These are phyloP conservation scores for Dissoconium aciculare DNA, from an alignment of 2,329 filamentous ascomycete genomes.

Conservation along the genomic window DNA sequence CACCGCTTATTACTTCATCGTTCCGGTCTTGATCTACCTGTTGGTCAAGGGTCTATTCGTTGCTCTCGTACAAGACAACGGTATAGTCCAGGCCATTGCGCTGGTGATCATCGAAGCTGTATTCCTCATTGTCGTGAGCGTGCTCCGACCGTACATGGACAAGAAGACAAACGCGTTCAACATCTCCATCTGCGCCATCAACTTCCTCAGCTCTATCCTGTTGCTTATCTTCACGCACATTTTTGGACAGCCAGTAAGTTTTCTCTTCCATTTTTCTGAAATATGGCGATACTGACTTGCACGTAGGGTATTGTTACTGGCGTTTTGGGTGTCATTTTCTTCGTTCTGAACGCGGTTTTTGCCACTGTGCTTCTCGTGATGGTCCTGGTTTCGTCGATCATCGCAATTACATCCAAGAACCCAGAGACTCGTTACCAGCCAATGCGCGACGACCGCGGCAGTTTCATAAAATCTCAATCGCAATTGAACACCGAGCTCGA, in stretches of 20 bases:
- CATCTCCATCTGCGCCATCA: constrained; percentile 76
- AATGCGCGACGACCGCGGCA: constrained; percentile 90
- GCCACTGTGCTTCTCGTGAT: constrained; percentile 69
- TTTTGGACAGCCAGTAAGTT: constrained; percentile 61
- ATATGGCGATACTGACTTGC: constrained; percentile 4
- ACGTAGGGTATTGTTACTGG: constrained; percentile 58
- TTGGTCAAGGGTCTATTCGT: constrained; percentile 85
- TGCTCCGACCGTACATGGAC: constrained; percentile 93
- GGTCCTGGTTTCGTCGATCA: constrained; percentile 60
- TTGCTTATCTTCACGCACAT: constrained; percentile 76
- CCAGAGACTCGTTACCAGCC: constrained; percentile 89
- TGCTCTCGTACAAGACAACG: constrained; percentile 57
- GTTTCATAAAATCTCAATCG: constrained; percentile 92
- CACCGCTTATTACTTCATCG: constrained; percentile 87
- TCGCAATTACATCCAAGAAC: constrained; percentile 80
- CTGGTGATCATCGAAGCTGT: constrained; percentile 69
- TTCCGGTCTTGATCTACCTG: constrained; percentile 62
- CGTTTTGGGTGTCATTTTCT: constrained; percentile 78
- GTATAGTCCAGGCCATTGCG: constrained; percentile 62
- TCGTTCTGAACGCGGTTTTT: constrained; percentile 73
- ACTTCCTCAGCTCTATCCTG: constrained; percentile 84
- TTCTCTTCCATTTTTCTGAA: neutral
- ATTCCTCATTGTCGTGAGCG: constrained; percentile 60
- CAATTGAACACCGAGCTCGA: constrained; percentile 81
- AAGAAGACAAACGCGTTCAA: constrained; percentile 97